Base-by-base conservation (phyloP, 805 yeast genomes). In the Monosporozyma servazzii region DNA sequence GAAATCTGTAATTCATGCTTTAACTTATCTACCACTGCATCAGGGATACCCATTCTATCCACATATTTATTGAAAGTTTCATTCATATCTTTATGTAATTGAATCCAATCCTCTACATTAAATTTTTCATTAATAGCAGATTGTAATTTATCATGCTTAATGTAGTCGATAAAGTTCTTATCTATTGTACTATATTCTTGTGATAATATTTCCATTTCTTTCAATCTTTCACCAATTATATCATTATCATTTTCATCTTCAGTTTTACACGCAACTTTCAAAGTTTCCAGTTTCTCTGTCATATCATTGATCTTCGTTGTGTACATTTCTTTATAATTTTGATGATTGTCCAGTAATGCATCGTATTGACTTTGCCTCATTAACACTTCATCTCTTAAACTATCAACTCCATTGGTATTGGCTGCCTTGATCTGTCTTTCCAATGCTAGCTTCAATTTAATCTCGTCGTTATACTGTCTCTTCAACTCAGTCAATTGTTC, bases 401-500 rank as follows among this genome's bases (percentile, higher is more conserved):
- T 21, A 20, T 58, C 62, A 40, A 47, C 52, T 7, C 23, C 44
- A 41, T 10, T 6, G 10, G 8, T 5, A 11, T 21, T 15, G 3
- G 21, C 29, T 7, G 44, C 21, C 44, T 21, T 41, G 15, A 29
- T 41, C 37, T 51, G 21, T 18, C 31, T 33, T 21, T 50, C 48
- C 18, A 49, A 46, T 7, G 40, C 30, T 18, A 30, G 44, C 17
- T 49, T 51, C 9, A 47, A 29, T 15, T 51, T 33, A 17, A 40
- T 48, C 11, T 52, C 45, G 7, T 30, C 21, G 13, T 42, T 48
- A 10, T 48, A 48, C 2, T 48, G 37, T 30, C 36, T 42, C 37
- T 51, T 54, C 42, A 60, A 39, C 30, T 50, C 40, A 10, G 31
- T 44, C 41, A 55, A 45, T 13, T 56, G 80, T 41, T 68, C 71